Evolutionary conservation across 225 moss, liverwort and hornwort species (phyloP).

Genomic region (Physcomitrium patens): DNA sequence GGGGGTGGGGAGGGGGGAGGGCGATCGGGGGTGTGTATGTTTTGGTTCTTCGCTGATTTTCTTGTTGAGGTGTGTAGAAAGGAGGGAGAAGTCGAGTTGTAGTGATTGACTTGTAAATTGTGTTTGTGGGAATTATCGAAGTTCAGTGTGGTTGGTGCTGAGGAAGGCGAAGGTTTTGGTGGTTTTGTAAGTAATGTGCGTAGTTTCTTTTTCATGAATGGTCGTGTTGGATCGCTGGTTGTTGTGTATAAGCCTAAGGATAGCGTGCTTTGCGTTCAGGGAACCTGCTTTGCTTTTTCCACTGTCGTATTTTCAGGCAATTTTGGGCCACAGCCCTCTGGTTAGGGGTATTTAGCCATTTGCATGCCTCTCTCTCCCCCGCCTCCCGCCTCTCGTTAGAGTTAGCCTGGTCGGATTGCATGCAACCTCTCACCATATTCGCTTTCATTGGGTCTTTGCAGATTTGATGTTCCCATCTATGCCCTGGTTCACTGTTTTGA

Average conservation of each 20-base stretch:
- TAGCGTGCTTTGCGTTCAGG: background rate
- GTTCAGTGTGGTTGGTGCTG: background rate
- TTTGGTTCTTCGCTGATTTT: background rate
- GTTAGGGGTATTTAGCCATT: background rate
- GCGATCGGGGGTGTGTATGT: background rate
- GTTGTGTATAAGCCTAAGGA: constrained; percentile 14
- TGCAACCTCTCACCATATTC: background rate
- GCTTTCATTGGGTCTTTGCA: constrained; percentile 15
- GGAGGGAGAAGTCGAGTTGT: no score
- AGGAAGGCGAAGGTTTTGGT: background rate
- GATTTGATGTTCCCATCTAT: constrained; percentile 7
- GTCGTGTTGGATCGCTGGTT: constrained; percentile 5
- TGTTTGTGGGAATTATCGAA: background rate
- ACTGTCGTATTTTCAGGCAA: constrained; percentile 15
- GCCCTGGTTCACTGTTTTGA: background rate
- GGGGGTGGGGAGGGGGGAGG: background rate
- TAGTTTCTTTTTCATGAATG: background rate
- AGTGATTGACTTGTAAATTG: background rate
- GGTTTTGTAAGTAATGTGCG: background rate
- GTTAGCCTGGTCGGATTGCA: background rate
- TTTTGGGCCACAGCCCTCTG: background rate
- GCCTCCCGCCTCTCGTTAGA: no score
- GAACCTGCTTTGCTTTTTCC: background rate
- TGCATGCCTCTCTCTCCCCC: no score
- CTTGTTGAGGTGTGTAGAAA: background rate